These are phyloP conservation scores for Phaffia tasmanica DNA, from an alignment of 768 basidiomycete genomes.

Conservation along the genomic window DNA sequence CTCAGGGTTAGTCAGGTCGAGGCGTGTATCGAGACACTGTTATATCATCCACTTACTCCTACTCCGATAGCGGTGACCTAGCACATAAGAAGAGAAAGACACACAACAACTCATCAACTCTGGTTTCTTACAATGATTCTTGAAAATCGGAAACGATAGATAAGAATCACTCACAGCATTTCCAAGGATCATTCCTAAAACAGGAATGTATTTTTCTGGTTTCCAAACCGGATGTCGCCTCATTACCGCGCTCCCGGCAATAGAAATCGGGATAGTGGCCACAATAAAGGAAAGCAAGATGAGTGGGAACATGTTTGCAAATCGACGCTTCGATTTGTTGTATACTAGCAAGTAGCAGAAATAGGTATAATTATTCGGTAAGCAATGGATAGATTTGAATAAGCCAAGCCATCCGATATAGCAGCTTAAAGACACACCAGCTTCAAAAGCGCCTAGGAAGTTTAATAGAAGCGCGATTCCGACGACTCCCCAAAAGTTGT, in stretches of 20 bases:
- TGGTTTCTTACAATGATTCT: too few relatives aligned
- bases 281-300: slow-evolving; percentile 58
- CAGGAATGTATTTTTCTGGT: slow-evolving; percentile 62
- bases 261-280: slow-evolving; percentile 68
- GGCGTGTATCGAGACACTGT: not conserved
- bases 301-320: slow-evolving; percentile 60
- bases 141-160: too few relatives aligned
- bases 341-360: slow-evolving; percentile 45
- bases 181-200: not conserved
- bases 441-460: slow-evolving; percentile 1
- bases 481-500: slow-evolving; percentile 62
- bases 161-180: slow-evolving; percentile 7
- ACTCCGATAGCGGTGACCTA: slow-evolving; percentile 68
- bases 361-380: not conserved
- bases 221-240: slow-evolving; percentile 66
- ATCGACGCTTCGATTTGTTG: slow-evolving; percentile 66
- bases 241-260: slow-evolving; percentile 65
- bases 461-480: slow-evolving; percentile 54
- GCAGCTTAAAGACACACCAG: not conserved
- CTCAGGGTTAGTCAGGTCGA: too few relatives aligned
- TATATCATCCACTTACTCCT: slow-evolving; percentile 33
- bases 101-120: too few relatives aligned
- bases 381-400: slow-evolving; percentile 51
- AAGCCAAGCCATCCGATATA: slow-evolving; percentile 41
- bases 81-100: slow-evolving; percentile 46